These are phyloP conservation scores for Pythium chondricola DNA, from an alignment of 352 stramenopile genomes.

Conservation along the genomic window DNA sequence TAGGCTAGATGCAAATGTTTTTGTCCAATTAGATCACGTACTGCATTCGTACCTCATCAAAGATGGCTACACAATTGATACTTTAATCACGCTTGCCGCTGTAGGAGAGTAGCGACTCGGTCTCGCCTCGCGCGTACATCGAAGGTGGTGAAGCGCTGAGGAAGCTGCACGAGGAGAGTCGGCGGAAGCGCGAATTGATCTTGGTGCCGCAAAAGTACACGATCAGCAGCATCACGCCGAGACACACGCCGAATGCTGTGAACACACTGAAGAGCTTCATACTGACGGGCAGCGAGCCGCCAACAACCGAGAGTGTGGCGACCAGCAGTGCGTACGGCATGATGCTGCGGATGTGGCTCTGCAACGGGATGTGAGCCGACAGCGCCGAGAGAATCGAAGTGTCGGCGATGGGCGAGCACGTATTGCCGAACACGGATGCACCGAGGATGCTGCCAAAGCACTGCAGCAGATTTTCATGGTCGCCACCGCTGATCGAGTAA, in stretches of 20 bases:
- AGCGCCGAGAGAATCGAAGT: slow-evolving; percentile 88
- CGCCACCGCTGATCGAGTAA: slow-evolving; percentile 71
- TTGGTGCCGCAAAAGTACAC: slow-evolving; percentile 78
- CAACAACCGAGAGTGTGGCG: slow-evolving; percentile 52
- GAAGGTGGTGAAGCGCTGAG: slow-evolving; percentile 53
- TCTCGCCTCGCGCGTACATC: slow-evolving; percentile 41
- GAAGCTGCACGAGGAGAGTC: slow-evolving; percentile 69
- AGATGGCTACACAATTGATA: too few relatives aligned
- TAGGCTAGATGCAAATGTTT: too few relatives aligned
- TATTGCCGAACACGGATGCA: slow-evolving; percentile 85
- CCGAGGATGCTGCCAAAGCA: slow-evolving; percentile 87
- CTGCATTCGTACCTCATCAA: too few relatives aligned
- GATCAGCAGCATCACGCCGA: slow-evolving; percentile 62
- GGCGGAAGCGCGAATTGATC: slow-evolving; percentile 73
- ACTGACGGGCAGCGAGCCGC: slow-evolving; percentile 65
- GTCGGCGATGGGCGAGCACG: slow-evolving; percentile 90
- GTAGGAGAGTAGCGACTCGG: slow-evolving; percentile 38
- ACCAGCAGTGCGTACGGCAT: slow-evolving; percentile 79
- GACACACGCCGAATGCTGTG: slow-evolving; percentile 69
- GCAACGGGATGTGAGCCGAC: slow-evolving; percentile 61
- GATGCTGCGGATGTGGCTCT: slow-evolving; percentile 85
- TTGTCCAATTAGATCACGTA: too few relatives aligned
- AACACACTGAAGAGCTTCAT: slow-evolving; percentile 73
- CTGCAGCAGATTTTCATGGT: slow-evolving; percentile 77
- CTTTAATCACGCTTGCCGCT: slow-evolving; percentile 13